phyloP scores from a whole-genome alignment of 345 rosid genomes.

The Laguncularia racemosa region DNA sequence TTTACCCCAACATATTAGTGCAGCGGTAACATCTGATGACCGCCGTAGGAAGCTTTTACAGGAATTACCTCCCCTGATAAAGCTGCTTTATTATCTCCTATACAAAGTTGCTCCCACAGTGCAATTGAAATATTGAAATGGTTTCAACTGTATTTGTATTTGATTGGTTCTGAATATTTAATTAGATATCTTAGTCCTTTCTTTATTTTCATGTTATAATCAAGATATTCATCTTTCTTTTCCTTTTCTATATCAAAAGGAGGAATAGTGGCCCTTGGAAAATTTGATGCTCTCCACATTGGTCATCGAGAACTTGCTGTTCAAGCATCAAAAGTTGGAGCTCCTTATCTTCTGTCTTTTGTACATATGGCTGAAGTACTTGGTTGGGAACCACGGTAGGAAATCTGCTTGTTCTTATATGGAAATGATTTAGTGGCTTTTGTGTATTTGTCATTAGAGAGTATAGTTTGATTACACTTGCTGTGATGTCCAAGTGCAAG shows the following conservation, averaged over 20 bases:
- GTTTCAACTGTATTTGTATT: too few species aligned
- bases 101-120: too few species aligned
- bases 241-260: slow-evolving; percentile 31
- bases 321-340: slow-evolving; percentile 86
- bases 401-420: neutral
- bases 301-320: slow-evolving; percentile 94
- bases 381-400: slow-evolving; percentile 93
- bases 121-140: too few species aligned
- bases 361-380: slow-evolving; percentile 90
- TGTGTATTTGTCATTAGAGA: too few species aligned
- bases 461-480: too few species aligned
- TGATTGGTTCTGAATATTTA: too few species aligned
- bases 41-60: too few species aligned
- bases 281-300: slow-evolving; percentile 88
- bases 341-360: slow-evolving; percentile 75
- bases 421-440: neutral
- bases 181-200: neutral
- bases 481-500: too few species aligned
- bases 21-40: too few species aligned
- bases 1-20: too few species aligned
- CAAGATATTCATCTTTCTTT: neutral
- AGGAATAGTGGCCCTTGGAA: slow-evolving; percentile 91
- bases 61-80: too few species aligned
- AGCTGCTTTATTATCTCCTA: too few species aligned
- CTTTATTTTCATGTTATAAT: neutral